A percentile compares a stretch with the other conserved stretches of the same genome.
These are phyloP conservation scores for Chaetomiaceae sp. DNA, from an alignment of 2,329 filamentous ascomycete species.

Conservation along the genomic window DNA sequence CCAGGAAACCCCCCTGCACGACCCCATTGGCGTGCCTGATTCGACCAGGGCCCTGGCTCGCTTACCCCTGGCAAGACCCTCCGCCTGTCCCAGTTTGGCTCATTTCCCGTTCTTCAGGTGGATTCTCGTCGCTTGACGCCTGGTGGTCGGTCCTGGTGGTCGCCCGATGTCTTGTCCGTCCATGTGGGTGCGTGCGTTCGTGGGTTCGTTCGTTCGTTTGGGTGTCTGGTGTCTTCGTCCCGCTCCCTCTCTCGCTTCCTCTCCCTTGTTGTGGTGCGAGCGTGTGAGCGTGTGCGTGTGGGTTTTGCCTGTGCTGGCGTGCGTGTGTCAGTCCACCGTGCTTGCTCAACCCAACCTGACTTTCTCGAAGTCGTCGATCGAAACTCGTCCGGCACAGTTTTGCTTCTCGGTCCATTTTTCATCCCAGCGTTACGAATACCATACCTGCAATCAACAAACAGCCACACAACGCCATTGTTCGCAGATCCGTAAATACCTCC, in stretches of 20 bases:
- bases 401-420: neutral
- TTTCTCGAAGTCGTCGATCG: neutral
- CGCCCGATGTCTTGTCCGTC: conserved; percentile 14
- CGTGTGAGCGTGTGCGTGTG: too few species aligned
- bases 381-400: conserved; percentile 12
- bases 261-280: conserved; percentile 6
- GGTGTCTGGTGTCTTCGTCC: neutral
- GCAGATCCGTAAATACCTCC: too few species aligned
- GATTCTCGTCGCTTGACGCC: conserved; percentile 5
- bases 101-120: conserved; percentile 20
- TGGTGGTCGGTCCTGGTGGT: neutral
- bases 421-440: too few species aligned
- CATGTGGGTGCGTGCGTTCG: too few species aligned
- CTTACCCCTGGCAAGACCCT: conserved; percentile 18
- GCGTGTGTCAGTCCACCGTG: conserved; percentile 1
- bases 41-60: conserved; percentile 21
- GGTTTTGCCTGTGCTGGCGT: neutral
- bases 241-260: conserved; percentile 11
- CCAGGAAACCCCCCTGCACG: conserved; percentile 11
- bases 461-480: conserved; percentile 1
- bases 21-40: conserved; percentile 22
- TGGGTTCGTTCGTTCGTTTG: too few species aligned
- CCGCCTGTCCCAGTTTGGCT: conserved; percentile 16
- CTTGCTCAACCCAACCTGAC: neutral
- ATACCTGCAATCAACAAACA: too few species aligned